phyloP scores from a whole-genome alignment of 2,329 filamentous ascomycete species.

The Geoglossum cookeanum region DNA sequence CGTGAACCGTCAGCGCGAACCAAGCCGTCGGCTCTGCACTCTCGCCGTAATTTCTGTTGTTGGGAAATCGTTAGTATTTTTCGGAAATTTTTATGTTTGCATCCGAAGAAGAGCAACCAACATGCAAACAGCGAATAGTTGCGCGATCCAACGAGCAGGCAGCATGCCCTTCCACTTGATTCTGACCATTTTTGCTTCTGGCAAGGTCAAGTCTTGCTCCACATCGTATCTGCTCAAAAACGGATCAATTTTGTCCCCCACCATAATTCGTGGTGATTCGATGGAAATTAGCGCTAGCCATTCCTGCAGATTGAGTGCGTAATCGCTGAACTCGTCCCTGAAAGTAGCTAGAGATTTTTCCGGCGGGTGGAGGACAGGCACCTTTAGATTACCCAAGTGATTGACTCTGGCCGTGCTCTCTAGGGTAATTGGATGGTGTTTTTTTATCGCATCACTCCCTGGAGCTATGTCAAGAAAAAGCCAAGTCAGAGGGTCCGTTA shows the following conservation, averaged over 20 bases:
- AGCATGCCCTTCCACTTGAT: constrained; percentile 27
- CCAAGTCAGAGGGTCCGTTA: constrained; percentile 52
- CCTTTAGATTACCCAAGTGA: not conserved
- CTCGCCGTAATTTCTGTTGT: not conserved
- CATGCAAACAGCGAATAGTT: constrained; percentile 1
- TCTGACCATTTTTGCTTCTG: constrained; percentile 14
- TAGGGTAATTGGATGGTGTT: not conserved
- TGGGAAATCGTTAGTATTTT: not conserved
- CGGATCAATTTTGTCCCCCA: constrained; percentile 41
- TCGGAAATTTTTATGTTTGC: too few species aligned
- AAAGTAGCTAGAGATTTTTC: constrained; percentile 19
- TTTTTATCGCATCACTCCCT: constrained; percentile 15
- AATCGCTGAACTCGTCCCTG: constrained; percentile 39
- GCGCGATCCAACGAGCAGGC: constrained; percentile 8
- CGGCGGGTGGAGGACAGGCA: constrained; percentile 3
- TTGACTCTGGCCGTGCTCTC: not conserved
- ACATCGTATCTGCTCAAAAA: constrained; percentile 50
- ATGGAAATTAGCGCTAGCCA: constrained; percentile 54
- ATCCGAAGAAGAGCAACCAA: not conserved
- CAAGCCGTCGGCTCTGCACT: not conserved
- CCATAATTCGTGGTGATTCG: constrained; percentile 40
- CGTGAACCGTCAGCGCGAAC: constrained; percentile 3
- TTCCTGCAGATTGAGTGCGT: constrained; percentile 46
- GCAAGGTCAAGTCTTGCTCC: constrained; percentile 23
- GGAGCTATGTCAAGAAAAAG: constrained; percentile 47